Evolutionary conservation across 1,284 basidiomycete species (phyloP), one percentile per base, ranked within the genome.

Genomic region (Coriolopsis trogii): DNA sequence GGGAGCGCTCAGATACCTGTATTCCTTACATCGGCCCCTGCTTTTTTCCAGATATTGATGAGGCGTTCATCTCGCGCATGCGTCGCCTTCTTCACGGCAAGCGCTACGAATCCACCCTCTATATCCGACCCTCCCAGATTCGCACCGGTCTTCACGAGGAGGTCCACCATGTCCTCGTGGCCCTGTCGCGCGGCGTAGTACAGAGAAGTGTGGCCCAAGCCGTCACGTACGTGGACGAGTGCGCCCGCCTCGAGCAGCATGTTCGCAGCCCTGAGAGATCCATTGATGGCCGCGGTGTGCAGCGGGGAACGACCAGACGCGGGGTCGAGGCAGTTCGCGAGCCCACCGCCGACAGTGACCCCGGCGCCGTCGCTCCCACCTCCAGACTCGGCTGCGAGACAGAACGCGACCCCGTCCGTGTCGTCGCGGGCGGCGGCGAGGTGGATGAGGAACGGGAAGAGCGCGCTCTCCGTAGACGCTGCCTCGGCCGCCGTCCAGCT

Each of bases 211-310:
- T 95, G 93, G 1, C 90, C 91, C 34, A 91, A 73, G 3, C 71
- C 67, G 63, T 94, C 91, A 37, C 91, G 78, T 8, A 89, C 73
- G 68, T 96, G 94, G 9, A 97, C 93, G n/a, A 92, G 77, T 2
- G 92, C 91, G 2, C 94, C 94, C 1, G 83, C 82, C 52, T 83
- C 76, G 28, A 97, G 75, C 28, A 97, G 73, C 30, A 81, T 64
- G 26, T 77, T 72, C 23, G 87, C 81, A 43, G 83, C 81, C 6
- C 67, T 69, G 1, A 70, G 58, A 55, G 80, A 80, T 0, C 90
- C 91, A 45, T 87, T 85, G 30, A 94, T 68, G 33, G 89, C 82
- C 2, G 93, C 92, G 18, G 88, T 80, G 62, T 96, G 94, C 31
- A 96, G 71, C 5, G 93, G 89, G 8, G 90, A 84, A 49, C 85